phyloP scores from a whole-genome alignment of 768 basidiomycete species.

The Botryobasidium botryosum region DNA sequence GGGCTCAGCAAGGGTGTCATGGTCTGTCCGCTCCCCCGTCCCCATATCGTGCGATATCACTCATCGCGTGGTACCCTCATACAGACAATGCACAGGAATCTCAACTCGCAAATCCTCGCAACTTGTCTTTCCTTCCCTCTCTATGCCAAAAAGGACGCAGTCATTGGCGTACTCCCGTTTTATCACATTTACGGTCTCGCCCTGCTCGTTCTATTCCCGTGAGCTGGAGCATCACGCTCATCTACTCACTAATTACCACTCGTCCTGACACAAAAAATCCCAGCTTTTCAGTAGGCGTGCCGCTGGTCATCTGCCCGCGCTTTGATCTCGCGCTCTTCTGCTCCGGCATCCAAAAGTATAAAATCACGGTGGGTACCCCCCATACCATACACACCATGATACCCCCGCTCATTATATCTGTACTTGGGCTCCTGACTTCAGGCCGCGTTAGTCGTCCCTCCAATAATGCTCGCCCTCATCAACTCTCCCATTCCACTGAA shows the following conservation, averaged over 20 bases:
- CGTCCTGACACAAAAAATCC: too few relatives aligned
- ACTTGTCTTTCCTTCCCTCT: too few relatives aligned
- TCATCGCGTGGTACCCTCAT: too few relatives aligned
- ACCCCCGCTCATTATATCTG: background rate
- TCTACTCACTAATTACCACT: too few relatives aligned
- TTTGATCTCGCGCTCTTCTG: slow-evolving; percentile 63
- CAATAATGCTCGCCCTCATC: slow-evolving; percentile 61
- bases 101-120: too few relatives aligned
- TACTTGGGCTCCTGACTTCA: slow-evolving; percentile 3
- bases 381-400: background rate
- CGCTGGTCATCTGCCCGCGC: slow-evolving; percentile 23
- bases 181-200: slow-evolving; percentile 24
- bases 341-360: slow-evolving; percentile 45
- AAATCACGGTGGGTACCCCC: slow-evolving; percentile 26
- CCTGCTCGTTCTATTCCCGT: slow-evolving; percentile 24
- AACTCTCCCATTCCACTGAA: slow-evolving; percentile 39
- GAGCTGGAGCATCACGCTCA: too few relatives aligned
- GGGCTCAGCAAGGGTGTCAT: too few relatives aligned
- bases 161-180: background rate
- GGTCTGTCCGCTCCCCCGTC: too few relatives aligned
- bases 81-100: too few relatives aligned
- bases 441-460: slow-evolving; percentile 48
- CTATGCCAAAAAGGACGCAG: too few relatives aligned
- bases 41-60: too few relatives aligned
- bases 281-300: slow-evolving; percentile 14